Evolutionary conservation across 176 grass and related monocot genomes (phyloP).

Genomic region (Eremochloa ophiuroides): DNA sequence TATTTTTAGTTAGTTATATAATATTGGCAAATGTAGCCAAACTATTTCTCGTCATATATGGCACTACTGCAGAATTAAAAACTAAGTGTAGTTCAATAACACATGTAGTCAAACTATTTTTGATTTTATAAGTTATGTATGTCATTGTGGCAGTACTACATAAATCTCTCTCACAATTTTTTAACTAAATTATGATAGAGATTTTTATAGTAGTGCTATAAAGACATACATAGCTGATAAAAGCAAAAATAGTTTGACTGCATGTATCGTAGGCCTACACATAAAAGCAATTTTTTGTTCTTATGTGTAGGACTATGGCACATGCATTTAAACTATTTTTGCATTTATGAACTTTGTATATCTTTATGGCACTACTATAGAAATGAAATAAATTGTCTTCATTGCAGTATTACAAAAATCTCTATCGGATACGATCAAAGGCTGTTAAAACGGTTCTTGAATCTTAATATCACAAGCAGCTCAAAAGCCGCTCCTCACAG

Average conservation of each 20-base stretch:
- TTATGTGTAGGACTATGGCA: neutral
- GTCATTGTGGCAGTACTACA: neutral
- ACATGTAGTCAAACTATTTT: neutral
- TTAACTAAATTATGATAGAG: neutral
- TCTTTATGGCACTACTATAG: neutral
- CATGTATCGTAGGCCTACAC: neutral
- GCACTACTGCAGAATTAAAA: neutral
- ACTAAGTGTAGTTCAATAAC: neutral
- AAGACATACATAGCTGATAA: neutral
- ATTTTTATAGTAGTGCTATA: neutral
- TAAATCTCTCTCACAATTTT: neutral
- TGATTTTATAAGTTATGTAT: neutral
- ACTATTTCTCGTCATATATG: neutral
- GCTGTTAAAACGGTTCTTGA: no score
- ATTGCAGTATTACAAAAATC: no score
- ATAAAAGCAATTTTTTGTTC: neutral
- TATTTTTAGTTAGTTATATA: neutral
- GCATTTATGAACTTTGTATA: neutral
- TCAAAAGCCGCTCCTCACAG: no score
- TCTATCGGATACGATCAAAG: no score
- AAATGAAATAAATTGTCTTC: neutral
- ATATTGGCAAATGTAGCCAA: neutral
- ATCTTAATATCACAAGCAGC: no score
- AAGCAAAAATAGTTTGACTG: slow-evolving; percentile 9
- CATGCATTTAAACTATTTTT: slow-evolving; percentile 1